Conservation (phyloP, 164 flowering plant genomes). For the Annona cherimola region DNA sequence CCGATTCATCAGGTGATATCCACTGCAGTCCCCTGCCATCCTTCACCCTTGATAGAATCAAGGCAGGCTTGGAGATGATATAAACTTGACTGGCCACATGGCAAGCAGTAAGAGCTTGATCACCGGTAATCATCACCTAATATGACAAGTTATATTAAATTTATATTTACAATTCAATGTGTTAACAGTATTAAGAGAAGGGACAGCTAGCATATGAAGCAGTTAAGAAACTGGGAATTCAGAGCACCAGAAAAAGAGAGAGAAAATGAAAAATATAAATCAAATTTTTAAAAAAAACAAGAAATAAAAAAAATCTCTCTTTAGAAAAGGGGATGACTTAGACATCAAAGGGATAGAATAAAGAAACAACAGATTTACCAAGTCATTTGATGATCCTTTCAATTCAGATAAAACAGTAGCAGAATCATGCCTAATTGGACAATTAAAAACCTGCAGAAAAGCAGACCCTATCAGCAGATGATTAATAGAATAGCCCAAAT, state of each 20-base stretch:
- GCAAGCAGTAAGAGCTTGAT: slow-evolving; percentile 97
- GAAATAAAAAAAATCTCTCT: background rate
- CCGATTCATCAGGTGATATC: slow-evolving; percentile 87
- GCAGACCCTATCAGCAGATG: background rate
- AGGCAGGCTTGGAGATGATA: slow-evolving; percentile 72
- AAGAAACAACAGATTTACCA: slow-evolving; percentile 42
- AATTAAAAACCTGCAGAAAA: slow-evolving; percentile 76
- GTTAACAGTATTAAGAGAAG: too few species aligned
- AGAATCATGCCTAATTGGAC: slow-evolving; percentile 89
- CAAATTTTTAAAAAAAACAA: background rate
- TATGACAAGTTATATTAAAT: slow-evolving; percentile 5
- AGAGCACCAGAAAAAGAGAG: background rate
- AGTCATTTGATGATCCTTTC: slow-evolving; percentile 84
- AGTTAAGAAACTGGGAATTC: too few species aligned
- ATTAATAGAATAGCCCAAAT: background rate
- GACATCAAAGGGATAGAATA: background rate
- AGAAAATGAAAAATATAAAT: background rate
- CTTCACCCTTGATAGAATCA: slow-evolving; percentile 54
- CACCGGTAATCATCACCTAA: slow-evolving; percentile 98
- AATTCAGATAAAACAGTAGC: slow-evolving; percentile 72
- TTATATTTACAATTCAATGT: background rate
- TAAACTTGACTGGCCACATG: slow-evolving; percentile 96
- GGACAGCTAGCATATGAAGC: too few species aligned
- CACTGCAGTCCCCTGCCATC: slow-evolving; percentile 49
- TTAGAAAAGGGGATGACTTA: background rate